A percentile compares a stretch with the other conserved stretches of the same genome.
Conservation (phyloP, 2,329 filamentous ascomycete species). For the Rhinocladiella similis region DNA sequence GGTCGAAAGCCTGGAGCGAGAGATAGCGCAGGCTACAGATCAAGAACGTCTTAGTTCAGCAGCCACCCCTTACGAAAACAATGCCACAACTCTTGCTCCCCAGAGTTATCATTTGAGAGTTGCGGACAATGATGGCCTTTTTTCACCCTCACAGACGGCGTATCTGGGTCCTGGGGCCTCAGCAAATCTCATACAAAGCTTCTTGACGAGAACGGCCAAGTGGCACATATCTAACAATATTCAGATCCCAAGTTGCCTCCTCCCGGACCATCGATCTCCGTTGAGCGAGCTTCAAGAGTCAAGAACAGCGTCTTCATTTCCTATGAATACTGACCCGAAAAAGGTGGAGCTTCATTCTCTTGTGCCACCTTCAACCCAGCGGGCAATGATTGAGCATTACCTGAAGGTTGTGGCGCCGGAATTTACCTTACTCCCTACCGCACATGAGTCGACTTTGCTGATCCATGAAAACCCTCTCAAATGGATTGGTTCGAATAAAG, state of each 20-base stretch:
- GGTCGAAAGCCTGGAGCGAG: conserved; percentile 1
- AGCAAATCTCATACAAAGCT: conserved; percentile 2
- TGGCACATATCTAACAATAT: conserved; percentile 1
- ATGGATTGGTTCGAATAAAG: conserved; percentile 10
- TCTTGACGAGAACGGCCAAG: conserved; percentile 2
- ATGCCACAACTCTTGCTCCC: background rate
- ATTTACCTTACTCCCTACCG: conserved; percentile 5
- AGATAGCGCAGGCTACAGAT: background rate
- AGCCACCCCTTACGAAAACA: background rate
- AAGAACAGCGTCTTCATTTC: background rate
- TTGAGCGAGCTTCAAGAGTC: background rate
- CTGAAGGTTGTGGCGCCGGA: conserved; percentile 6
- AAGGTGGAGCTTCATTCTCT: conserved; percentile 14
- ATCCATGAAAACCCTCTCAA: conserved; percentile 14
- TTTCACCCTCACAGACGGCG: background rate
- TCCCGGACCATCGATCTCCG: background rate
- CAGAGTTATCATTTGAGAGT: conserved; percentile 10
- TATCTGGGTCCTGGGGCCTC: conserved; percentile 13
- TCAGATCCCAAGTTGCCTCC: conserved; percentile 1
- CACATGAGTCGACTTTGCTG: background rate
- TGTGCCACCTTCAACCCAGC: conserved; percentile 15
- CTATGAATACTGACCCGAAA: conserved; percentile 1
- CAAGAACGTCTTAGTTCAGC: background rate
- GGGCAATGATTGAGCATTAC: conserved; percentile 14
- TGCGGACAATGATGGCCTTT: background rate